Evolutionary conservation across 2,329 filamentous ascomycete species (phyloP), one percentile per base, ranked within the genome.

Genomic region (Lachnellula occidentalis): DNA sequence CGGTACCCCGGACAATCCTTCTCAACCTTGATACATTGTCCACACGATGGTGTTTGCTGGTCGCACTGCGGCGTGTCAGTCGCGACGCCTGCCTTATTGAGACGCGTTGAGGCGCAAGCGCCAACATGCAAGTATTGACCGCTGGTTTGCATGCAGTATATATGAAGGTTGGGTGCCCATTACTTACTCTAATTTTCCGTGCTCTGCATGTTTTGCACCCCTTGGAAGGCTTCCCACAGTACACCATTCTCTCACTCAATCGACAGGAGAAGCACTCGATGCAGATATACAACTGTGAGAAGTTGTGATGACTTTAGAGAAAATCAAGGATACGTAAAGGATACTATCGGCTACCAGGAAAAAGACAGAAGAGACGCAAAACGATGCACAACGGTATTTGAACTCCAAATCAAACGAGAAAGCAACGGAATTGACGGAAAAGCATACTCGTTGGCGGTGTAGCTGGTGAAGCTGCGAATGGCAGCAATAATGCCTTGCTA

Each of bases 191-290:
- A 58, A 81, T 76, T 68, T 81, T 81, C 61, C 78, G 75, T 63
- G 76, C 73, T 56, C 78, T 74, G 60, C 78, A 81, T 59, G 70
- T 75, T 56, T 74, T 77, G 67, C 78, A 81, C 37, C 78, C 78
- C 61, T 78, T 79, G 41, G 78, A 80, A 45, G 78, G 78, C 62
- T 79, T 79, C n/a, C 78, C 78, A 57, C 78, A 80, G 63, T 80
- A 80, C 15, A 56, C 54, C 54, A 56, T 56, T 43, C 27, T 31
- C 12, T 12, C 9, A 31, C 27, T 31, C 9, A 11, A 31, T 31
- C 9, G 27, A 31, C 9, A 31, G 27, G 27, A 31, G 9, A 9
- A 31, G 27, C 27, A 31, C 27, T 31, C 27, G 9, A 31, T 31
- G 27, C 27, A 31, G 27, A 12, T 31, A 31, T 31, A 31, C 27